Base-by-base conservation (phyloP, 208 protist genomes). In the Leishmania amazonensis region DNA sequence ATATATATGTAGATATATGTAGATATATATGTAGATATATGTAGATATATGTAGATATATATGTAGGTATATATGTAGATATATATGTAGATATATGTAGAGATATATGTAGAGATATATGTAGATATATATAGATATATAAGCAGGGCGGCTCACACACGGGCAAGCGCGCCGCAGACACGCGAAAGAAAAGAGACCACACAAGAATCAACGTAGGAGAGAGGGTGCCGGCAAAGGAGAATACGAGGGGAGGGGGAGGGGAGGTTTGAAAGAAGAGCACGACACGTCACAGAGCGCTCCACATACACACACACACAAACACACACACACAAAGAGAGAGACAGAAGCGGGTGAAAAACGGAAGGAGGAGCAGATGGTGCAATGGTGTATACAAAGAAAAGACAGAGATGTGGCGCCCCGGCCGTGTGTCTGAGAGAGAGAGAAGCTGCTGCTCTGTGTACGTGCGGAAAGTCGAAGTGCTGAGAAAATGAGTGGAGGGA, bases 401-500 rank as follows among this genome's bases (percentile, higher is more conserved):
- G 67, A 71, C 68, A 62, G 45, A 49, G 71, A 75, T 62, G 57
- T 62, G 24, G 17, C 28, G 57, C 57, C 11, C 0, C 45, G 45
- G 0, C 45, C 11, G 45, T 49, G 42, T 45, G 9, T 13, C 15
- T 53, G 64, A 72, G 60, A 49, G 51, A 80, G 35, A 68, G 54
- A 51, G 68, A 81, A 28, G 70, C n/a, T 54, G 42, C 67, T 13
- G 8, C 53, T 58, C 53, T 24, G 53, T 17, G 8, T 3, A 58
- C 21, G 53, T 7, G 15, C 53, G 0, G 53, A 4, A 40, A 4
- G 68, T 77, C 19, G 54, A 19, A 68, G 8, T 49, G 45, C 45
- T 49, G 68, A 72, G 53, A 64, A 13, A 78, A 54, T 15, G 21
- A 71, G 49, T 54, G 47, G 72, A 40, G 31, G 49, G 75, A 71